phyloP scores from a whole-genome alignment of 208 protist species.

The Trypanosoma conorhini region DNA sequence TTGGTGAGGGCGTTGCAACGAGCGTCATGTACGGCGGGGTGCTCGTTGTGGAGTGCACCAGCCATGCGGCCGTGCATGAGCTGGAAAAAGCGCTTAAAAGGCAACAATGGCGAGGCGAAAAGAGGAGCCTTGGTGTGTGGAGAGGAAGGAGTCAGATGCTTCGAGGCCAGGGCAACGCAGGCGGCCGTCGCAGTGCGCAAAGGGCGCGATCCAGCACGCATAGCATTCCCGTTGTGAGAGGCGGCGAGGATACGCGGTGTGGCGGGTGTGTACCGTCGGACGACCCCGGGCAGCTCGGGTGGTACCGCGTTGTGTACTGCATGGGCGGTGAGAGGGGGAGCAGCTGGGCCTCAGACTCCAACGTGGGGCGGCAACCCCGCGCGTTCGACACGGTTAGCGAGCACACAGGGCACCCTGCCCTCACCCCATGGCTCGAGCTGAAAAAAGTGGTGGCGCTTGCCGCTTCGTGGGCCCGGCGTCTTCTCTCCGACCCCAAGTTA shows the following conservation, averaged over 20 bases:
- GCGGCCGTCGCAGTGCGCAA: background rate
- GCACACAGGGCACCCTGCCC: background rate
- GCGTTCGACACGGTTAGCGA: background rate
- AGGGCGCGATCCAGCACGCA: background rate
- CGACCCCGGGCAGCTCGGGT: background rate
- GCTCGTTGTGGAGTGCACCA: constrained; percentile 64
- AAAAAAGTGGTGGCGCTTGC: constrained; percentile 51
- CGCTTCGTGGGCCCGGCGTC: constrained; percentile 64
- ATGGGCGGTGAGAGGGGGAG: constrained; percentile 13
- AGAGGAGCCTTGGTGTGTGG: background rate
- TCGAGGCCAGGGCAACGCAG: constrained; percentile 4
- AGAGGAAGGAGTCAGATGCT: background rate
- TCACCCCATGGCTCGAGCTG: constrained; percentile 63
- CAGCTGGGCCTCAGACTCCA: background rate
- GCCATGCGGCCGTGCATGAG: constrained; percentile 29
- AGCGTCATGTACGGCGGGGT: constrained; percentile 86
- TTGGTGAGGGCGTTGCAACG: constrained; percentile 85
- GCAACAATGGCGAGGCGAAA: background rate
- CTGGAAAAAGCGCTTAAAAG: constrained; percentile 43
- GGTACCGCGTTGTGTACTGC: constrained; percentile 19
- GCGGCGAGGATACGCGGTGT: background rate
- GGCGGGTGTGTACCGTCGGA: background rate
- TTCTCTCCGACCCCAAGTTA: constrained; percentile 61
- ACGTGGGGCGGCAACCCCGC: background rate
- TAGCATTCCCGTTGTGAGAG: background rate